A percentile compares a stretch with the other conserved stretches of the same genome.
phyloP scores from a whole-genome alignment of 495 filamentous ascomycete species.

The Daldinia grandis region DNA sequence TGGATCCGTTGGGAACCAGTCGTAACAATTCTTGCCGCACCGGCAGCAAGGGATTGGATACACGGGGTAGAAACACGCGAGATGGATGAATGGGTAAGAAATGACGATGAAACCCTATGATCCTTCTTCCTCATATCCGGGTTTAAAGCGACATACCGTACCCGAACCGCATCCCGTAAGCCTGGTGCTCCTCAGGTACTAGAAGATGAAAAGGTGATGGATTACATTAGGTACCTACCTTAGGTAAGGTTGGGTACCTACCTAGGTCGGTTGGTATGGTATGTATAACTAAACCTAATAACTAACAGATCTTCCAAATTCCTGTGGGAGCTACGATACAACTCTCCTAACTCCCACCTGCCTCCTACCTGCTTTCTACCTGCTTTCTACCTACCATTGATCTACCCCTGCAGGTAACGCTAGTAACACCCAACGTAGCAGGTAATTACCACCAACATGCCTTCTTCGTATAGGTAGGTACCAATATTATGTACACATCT shows the following conservation, averaged over 20 bases:
- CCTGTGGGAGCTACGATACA: slow-evolving; percentile 5
- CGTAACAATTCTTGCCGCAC: slow-evolving; percentile 36
- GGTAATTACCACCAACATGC: not conserved
- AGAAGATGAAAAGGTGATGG: slow-evolving; percentile 9
- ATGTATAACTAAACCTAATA: too few species aligned
- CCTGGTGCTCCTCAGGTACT: not conserved
- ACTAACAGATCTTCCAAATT: slow-evolving; percentile 6
- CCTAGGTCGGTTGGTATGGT: too few species aligned
- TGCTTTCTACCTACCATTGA: not conserved
- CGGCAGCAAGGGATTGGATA: slow-evolving; percentile 34
- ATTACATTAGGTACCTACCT: not conserved
- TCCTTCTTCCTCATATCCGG: slow-evolving; percentile 11
- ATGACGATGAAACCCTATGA: slow-evolving; percentile 29
- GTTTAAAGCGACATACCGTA: not conserved
- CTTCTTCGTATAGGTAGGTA: not conserved
- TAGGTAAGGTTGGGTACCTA: too few species aligned
- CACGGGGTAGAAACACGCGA: slow-evolving; percentile 38
- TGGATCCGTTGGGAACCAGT: slow-evolving; percentile 36
- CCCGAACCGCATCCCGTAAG: not conserved
- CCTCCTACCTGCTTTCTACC: not conserved
- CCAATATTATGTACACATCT: too few species aligned
- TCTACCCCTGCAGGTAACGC: not conserved
- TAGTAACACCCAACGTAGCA: slow-evolving; percentile 1
- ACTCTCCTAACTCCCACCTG: not conserved
- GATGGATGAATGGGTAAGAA: slow-evolving; percentile 31